Base-by-base conservation (phyloP, 805 yeast species). In the Starmerella sp. region DNA sequence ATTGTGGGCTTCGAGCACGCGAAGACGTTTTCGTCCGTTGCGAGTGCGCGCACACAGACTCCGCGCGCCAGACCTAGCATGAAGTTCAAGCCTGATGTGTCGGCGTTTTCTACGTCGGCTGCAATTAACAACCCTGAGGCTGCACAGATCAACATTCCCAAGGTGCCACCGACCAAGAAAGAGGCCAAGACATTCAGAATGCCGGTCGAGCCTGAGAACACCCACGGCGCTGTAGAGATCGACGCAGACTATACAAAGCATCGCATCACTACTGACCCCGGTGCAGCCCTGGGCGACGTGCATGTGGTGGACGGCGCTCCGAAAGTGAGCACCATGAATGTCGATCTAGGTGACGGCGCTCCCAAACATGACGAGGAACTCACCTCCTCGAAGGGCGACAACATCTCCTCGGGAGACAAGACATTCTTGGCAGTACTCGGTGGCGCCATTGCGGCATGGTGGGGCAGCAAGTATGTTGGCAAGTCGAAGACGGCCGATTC, bases 401-500 rank as follows among this genome's bases (percentile, higher is more conserved):
- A 60, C 35, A 31, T 69, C 41, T 57, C 63, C 11, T 39, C 62
- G 7, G 61, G 64, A 17, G 75, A 71, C 56, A 69, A 67, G 63
- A 49, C 64, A 14, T 59, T 69, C 51, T 60, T 71, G 30, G 57
- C 63, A 9, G 66, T 65, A 2, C 57, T 71, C 38, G 63, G 63
- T 1, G 71, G 64, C 4, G 66, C 60, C 10, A 65, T 71, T 9
- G 66, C 66, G 0, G 69, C 65, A 8, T 70, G 74, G 73, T 69
- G 72, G 71, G 57, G 60, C 9, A 50, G 68, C 17, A 66, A 69
- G 69, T 17, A 54, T 14, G 30, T 52, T 14, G 31, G 45, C 14
- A 39, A 31, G 11, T 42, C 55, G 37, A 58, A 57, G 51, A 56
- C 58, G 57, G 44, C 57, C 38, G 53, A 54, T 49, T 44, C 52